Evolutionary conservation across 176 grass and related monocot genomes (phyloP), one percentile per base, ranked within the genome.

Genomic region (Puya raimondii): DNA sequence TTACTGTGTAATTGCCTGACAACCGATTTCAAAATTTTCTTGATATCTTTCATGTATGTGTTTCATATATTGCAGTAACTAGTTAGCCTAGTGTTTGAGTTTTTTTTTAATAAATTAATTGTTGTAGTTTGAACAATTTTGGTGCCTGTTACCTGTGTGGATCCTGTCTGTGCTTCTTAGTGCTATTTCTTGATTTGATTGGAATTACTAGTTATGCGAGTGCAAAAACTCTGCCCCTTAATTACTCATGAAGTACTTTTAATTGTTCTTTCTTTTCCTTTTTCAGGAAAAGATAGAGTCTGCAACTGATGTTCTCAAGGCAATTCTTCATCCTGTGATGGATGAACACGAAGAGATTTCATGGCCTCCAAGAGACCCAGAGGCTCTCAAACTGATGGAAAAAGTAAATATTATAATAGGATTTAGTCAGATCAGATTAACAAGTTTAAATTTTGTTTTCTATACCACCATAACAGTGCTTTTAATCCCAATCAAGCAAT

Each of bases 251-350:
- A 20, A 59, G 20, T 59, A 9, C 56, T 42, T 42, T 42, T 42
- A 42, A 85, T 82, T 29, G 29, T 47, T 17, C 47, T n/a, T n/a
- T 13, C 47, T 48, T 61, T 76, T 14, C 71, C 33, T 53, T 49
- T 20, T 85, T 50, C 85, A 99, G 94, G 84, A 93, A 83, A 93
- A 90, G 50, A 93, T 99, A 64, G 87, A 91, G 68, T 79, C 86
- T 64, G 76, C 94, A 52, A 99, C 94, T 74, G 94, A 99, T 84
- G 72, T 99, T 53, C 76, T 99, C 50, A 91, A 92, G 81, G 71
- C 74, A 69, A 99, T 93, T 49, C 69, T 99, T 77, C 90, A 67
- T 79, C 87, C 94, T 70, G 82, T 70, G 51, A 74, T 99, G 66
- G 59, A 78, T 75, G 84, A 85, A 66, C 69, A 81, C 70, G 87